These are phyloP conservation scores for Musa acuminata DNA, from an alignment of 176 grass and related monocot species.

Conservation along the genomic window DNA sequence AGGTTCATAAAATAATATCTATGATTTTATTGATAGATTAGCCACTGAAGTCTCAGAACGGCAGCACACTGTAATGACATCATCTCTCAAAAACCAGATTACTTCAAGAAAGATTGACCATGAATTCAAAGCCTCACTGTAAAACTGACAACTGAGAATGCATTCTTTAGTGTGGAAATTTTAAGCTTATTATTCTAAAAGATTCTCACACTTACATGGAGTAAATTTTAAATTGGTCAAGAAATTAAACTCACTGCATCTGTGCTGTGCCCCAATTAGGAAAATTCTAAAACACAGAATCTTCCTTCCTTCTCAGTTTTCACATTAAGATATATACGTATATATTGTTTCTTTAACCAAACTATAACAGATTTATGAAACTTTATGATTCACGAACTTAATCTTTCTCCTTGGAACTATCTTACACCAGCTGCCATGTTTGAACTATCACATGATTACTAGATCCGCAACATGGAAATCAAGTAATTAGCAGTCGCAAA, in stretches of 20 bases:
- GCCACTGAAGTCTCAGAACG: no score
- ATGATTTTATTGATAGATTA: no score
- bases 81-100: neutral
- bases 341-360: neutral
- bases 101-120: neutral
- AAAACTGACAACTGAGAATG: neutral
- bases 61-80: neutral
- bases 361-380: neutral
- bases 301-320: neutral
- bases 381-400: neutral
- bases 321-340: neutral
- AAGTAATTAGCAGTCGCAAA: neutral
- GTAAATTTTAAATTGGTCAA: neutral
- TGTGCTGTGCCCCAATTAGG: neutral
- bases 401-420: neutral
- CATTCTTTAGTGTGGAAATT: no score
- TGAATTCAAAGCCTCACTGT: neutral
- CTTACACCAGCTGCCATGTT: neutral
- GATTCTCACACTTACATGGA: neutral
- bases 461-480: no score
- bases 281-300: neutral
- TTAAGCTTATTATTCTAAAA: neutral
- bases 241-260: no score
- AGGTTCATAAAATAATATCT: no score
- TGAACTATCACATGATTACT: neutral